Conservation (phyloP, 139 green algal species). For the Chlamydomonas eustigma region DNA sequence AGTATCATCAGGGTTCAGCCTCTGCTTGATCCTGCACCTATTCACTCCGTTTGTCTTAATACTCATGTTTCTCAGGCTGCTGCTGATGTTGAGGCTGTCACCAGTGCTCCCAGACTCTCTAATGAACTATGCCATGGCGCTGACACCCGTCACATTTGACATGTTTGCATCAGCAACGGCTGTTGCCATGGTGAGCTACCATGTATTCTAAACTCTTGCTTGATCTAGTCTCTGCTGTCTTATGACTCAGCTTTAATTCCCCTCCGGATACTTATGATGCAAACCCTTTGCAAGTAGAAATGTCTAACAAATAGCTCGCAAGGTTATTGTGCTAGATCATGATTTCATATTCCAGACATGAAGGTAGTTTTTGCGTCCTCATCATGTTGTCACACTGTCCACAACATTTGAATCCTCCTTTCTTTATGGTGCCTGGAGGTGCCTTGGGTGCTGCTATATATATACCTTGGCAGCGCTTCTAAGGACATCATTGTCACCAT, state of each 20-base stretch:
- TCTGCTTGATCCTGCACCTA: not conserved
- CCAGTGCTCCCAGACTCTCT: constrained; percentile 20
- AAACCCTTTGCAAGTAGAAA: too few species aligned
- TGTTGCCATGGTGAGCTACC: not conserved
- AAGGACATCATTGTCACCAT: constrained; percentile 9
- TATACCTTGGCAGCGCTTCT: constrained; percentile 47
- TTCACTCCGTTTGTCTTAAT: not conserved
- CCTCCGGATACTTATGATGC: too few species aligned
- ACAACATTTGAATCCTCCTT: too few species aligned
- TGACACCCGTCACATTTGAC: constrained; percentile 20
- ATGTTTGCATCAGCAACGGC: constrained; percentile 13
- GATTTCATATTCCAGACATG: too few species aligned
- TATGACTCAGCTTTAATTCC: too few species aligned
- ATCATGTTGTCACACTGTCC: too few species aligned
- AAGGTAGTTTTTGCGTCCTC: too few species aligned
- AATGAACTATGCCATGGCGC: constrained; percentile 27
- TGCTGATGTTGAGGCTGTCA: constrained; percentile 25
- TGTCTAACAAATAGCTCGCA: too few species aligned
- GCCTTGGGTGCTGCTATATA: constrained; percentile 40
- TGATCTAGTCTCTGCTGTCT: too few species aligned
- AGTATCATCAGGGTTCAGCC: too few species aligned
- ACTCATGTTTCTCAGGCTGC: not conserved
- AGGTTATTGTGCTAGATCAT: too few species aligned
- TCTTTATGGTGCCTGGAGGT: too few species aligned
- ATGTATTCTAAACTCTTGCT: not conserved